phyloP scores from a whole-genome alignment of 2,329 filamentous ascomycete genomes.

The Dothideomycetidae sp. region DNA sequence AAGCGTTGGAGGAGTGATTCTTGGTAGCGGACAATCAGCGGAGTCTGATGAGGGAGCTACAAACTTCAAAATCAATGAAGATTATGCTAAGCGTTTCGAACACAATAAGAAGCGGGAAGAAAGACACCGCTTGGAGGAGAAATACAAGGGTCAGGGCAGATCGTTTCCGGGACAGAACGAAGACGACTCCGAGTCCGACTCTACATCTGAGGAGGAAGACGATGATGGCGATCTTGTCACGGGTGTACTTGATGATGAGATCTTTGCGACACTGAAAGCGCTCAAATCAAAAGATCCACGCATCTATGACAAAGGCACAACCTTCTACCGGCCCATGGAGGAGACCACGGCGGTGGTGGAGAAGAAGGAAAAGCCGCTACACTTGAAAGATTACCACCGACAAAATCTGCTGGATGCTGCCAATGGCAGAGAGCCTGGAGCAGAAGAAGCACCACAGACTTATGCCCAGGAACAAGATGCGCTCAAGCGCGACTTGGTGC shows the following conservation, averaged over 20 bases:
- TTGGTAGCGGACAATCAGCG: conserved; percentile 27
- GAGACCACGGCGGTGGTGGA: conserved; percentile 24
- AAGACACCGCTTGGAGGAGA: conserved; percentile 68
- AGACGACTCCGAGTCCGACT: conserved; percentile 48
- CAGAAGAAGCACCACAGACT: conserved; percentile 41
- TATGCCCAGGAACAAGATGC: conserved; percentile 82
- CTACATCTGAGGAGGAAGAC: conserved; percentile 67
- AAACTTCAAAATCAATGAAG: conserved; percentile 56
- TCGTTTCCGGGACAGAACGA: conserved; percentile 31
- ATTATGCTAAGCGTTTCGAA: conserved; percentile 80
- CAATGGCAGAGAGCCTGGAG: conserved; percentile 44
- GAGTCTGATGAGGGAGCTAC: conserved; percentile 34
- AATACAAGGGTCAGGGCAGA: conserved; percentile 45
- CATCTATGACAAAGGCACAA: conserved; percentile 67
- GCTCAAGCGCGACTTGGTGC: conserved; percentile 62
- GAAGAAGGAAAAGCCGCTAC: conserved; percentile 60
- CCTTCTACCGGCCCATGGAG: conserved; percentile 59
- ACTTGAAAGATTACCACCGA: conserved; percentile 78
- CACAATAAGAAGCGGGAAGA: conserved; percentile 97
- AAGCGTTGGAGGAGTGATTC: conserved; percentile 14
- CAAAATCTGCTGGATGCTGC: conserved; percentile 67
- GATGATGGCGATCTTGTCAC: conserved; percentile 81
- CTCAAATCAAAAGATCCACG: conserved; percentile 83
- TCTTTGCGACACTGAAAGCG: conserved; percentile 72
- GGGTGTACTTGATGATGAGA: conserved; percentile 70